These are phyloP conservation scores for Orbilia oligospora DNA, from an alignment of 2,329 filamentous ascomycete genomes.

Conservation along the genomic window DNA sequence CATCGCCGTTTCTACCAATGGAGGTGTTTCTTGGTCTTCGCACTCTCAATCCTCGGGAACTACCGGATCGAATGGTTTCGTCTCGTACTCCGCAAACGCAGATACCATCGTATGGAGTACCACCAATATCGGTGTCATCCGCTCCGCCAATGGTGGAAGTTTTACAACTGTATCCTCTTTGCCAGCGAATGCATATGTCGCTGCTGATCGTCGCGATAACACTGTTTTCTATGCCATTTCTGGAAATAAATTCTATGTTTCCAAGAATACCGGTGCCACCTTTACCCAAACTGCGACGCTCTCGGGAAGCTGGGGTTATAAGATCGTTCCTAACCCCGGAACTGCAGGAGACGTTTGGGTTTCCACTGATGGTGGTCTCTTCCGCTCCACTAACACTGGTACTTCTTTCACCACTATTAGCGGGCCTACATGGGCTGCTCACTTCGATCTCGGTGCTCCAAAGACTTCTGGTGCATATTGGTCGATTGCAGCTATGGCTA, in stretches of 20 bases:
- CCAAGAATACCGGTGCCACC: constrained; percentile 69
- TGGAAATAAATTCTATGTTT: constrained; percentile 71
- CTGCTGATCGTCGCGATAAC: constrained; percentile 72
- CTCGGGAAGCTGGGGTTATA: constrained; percentile 67
- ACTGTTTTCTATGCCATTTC: constrained; percentile 72
- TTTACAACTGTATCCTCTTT: constrained; percentile 70
- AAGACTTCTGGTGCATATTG: constrained; percentile 61
- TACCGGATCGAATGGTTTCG: constrained; percentile 68
- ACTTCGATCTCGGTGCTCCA: constrained; percentile 62
- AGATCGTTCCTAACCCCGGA: constrained; percentile 74
- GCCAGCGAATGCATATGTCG: constrained; percentile 70
- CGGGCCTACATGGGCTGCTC: constrained; percentile 58
- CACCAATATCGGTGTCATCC: constrained; percentile 53
- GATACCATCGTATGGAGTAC: constrained; percentile 67
- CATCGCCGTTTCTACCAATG: constrained; percentile 71
- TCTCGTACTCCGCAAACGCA: constrained; percentile 71
- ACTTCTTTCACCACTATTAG: constrained; percentile 68
- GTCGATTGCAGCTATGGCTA: constrained; percentile 62
- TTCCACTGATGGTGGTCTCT: constrained; percentile 72
- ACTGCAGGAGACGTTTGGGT: constrained; percentile 75
- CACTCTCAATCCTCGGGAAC: constrained; percentile 69
- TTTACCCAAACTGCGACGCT: constrained; percentile 68
- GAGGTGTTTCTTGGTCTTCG: constrained; percentile 71
- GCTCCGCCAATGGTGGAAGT: constrained; percentile 65
- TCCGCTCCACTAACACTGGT: constrained; percentile 72